Evolutionary conservation across 2,329 filamentous ascomycete species (phyloP).

Genomic region (Aspergillus udagawae): DNA sequence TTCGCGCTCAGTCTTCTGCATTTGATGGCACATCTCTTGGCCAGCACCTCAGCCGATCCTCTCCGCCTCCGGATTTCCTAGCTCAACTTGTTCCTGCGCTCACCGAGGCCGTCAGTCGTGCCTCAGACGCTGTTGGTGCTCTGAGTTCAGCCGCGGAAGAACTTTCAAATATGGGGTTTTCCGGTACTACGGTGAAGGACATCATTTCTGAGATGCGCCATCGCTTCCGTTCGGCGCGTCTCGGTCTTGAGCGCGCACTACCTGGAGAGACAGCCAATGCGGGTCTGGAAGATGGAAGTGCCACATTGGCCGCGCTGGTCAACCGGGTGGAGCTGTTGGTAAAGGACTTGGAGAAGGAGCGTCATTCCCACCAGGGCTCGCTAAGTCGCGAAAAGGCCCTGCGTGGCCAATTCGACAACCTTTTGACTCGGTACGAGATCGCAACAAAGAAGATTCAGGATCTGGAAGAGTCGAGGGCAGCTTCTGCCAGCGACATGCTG

Average conservation of each 20-base stretch:
- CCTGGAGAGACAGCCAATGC: slow-evolving; percentile 42
- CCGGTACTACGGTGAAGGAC: slow-evolving; percentile 25
- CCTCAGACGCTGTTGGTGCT: slow-evolving; percentile 35
- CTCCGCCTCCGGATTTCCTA: slow-evolving; percentile 38
- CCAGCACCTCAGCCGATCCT: slow-evolving; percentile 21
- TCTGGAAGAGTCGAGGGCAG: slow-evolving; percentile 37
- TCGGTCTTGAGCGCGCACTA: slow-evolving; percentile 41
- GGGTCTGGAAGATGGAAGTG: slow-evolving; percentile 35
- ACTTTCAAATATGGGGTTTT: slow-evolving; percentile 38
- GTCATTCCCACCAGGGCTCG: slow-evolving; percentile 28
- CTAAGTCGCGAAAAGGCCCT: slow-evolving; percentile 38
- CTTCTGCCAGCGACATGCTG: slow-evolving; percentile 44
- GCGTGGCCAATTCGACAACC: slow-evolving; percentile 42
- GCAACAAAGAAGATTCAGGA: slow-evolving; percentile 33
- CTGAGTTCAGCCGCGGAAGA: slow-evolving; percentile 34
- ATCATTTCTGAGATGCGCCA: slow-evolving; percentile 35
- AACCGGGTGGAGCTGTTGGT: slow-evolving; percentile 35
- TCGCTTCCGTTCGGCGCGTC: slow-evolving; percentile 40
- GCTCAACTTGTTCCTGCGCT: slow-evolving; percentile 35
- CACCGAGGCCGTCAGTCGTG: slow-evolving; percentile 32
- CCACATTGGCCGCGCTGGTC: slow-evolving; percentile 39
- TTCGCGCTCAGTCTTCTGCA: slow-evolving; percentile 27
- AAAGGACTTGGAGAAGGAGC: slow-evolving; percentile 31
- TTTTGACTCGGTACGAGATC: slow-evolving; percentile 36
- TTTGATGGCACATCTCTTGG: slow-evolving; percentile 19